Evolutionary conservation across 2,329 filamentous ascomycete genomes (phyloP).

Genomic region (Aotearoamyces nothofagi): DNA sequence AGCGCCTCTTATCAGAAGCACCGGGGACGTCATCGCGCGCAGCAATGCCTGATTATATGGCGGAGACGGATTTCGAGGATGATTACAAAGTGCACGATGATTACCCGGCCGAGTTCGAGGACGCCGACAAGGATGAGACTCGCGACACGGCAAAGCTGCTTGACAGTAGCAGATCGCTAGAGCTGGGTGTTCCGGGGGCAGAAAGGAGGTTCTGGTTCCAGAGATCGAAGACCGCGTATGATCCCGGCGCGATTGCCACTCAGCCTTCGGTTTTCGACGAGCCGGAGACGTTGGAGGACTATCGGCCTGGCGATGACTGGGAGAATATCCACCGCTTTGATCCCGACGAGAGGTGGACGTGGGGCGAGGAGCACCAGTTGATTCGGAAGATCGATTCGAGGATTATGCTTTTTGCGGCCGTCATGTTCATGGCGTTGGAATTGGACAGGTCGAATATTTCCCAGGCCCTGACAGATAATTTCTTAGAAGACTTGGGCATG

Average conservation of each 20-base stretch:
- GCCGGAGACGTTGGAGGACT: no score
- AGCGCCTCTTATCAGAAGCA: no score
- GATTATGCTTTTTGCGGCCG: constrained; percentile 26
- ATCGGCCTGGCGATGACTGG: constrained; percentile 3
- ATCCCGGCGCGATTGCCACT: constrained; percentile 11
- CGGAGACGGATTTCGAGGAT: no score
- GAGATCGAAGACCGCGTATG: constrained; percentile 8
- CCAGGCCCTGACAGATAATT: constrained; percentile 44
- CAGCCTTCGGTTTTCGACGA: constrained; percentile 15
- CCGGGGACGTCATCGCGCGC: no score
- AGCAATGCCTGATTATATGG: no score
- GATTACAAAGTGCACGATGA: no score
- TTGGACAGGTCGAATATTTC: constrained; percentile 43
- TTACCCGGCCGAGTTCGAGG: neutral
- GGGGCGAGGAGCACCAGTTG: constrained; percentile 13
- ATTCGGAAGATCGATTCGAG: constrained; percentile 8
- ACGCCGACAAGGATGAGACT: neutral
- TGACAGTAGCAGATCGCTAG: neutral
- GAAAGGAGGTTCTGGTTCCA: constrained; percentile 13
- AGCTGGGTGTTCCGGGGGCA: constrained; percentile 7
- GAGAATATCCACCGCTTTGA: constrained; percentile 5
- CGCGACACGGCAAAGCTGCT: neutral
- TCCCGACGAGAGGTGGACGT: constrained; percentile 8
- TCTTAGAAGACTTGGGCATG: constrained; percentile 37
- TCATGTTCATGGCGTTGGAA: constrained; percentile 51